A percentile compares a stretch with the other conserved stretches of the same genome.
phyloP scores from a whole-genome alignment of 1,139 yeast genomes.

The Pichia sp. region DNA sequence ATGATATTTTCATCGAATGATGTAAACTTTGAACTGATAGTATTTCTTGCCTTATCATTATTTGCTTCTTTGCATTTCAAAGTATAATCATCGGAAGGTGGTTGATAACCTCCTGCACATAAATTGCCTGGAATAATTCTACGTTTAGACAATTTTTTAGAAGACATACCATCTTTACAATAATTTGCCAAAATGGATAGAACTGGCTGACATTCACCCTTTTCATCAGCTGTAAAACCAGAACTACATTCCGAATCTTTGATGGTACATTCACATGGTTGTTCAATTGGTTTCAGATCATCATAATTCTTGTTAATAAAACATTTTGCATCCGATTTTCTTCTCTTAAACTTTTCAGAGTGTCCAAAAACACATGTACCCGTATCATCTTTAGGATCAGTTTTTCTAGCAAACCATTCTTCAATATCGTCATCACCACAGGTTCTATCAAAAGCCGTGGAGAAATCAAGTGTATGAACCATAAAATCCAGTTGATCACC shows the following conservation, averaged over 20 bases:
- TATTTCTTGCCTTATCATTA: constrained; percentile 3
- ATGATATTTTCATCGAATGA: constrained; percentile 33
- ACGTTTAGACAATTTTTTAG: constrained; percentile 20
- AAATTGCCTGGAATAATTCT: constrained; percentile 23
- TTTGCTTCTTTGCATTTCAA: constrained; percentile 23
- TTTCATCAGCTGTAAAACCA: constrained; percentile 43
- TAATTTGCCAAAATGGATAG: constrained; percentile 17
- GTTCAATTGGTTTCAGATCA: constrained; percentile 51
- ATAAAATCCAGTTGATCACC: constrained; percentile 12
- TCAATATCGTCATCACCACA: constrained; percentile 61
- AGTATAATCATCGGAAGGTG: constrained; percentile 18
- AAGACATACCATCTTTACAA: constrained; percentile 12
- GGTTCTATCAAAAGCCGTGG: constrained; percentile 45
- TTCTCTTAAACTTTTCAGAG: constrained; percentile 56
- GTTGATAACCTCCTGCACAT: constrained; percentile 27
- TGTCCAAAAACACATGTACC: constrained; percentile 73
- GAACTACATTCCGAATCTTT: constrained; percentile 68
- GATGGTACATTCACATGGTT: constrained; percentile 59
- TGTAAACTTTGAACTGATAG: constrained; percentile 17
- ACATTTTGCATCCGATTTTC: constrained; percentile 66
- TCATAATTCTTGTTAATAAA: constrained; percentile 54
- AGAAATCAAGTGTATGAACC: constrained; percentile 53
- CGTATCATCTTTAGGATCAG: constrained; percentile 35
- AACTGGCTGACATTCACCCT: constrained; percentile 53
- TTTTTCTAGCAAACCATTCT: constrained; percentile 58